phyloP scores from a whole-genome alignment of 2,329 filamentous ascomycete species.

The Neopestalotiopsis rosae region DNA sequence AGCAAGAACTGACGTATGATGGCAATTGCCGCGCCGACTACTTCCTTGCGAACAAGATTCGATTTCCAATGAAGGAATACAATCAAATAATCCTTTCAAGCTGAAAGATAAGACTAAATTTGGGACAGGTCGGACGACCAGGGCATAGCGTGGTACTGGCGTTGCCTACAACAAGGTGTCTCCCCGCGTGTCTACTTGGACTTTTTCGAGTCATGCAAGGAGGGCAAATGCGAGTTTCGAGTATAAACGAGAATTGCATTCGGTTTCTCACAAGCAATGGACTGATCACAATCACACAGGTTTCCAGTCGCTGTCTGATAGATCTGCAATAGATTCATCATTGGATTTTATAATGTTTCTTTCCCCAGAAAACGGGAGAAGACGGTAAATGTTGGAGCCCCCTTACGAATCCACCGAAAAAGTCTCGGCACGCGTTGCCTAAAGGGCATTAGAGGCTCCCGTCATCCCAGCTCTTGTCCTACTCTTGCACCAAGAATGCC shows the following conservation, averaged over 20 bases:
- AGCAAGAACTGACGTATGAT: background rate
- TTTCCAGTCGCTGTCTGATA: background rate
- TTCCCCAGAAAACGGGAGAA: constrained; percentile 1
- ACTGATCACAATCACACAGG: no score
- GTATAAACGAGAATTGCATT: background rate
- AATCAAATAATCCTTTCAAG: background rate
- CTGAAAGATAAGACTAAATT: constrained; percentile 3
- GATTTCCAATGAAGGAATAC: background rate
- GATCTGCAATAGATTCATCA: constrained; percentile 2
- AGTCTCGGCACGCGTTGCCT: constrained; percentile 14
- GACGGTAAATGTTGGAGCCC: background rate
- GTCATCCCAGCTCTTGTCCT: background rate
- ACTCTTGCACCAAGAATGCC: background rate
- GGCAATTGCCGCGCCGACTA: background rate
- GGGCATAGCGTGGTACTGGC: background rate
- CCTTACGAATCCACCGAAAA: background rate
- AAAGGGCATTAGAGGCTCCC: background rate
- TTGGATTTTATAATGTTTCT: constrained; percentile 4
- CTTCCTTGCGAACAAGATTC: background rate
- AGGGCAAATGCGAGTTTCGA: background rate
- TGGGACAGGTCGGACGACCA: background rate
- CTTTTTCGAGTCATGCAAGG: background rate
- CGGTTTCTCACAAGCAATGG: background rate
- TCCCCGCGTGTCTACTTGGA: background rate
- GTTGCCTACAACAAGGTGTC: background rate